phyloP scores from a whole-genome alignment of 257 asterid genomes.

The Cynanchum wilfordii region DNA sequence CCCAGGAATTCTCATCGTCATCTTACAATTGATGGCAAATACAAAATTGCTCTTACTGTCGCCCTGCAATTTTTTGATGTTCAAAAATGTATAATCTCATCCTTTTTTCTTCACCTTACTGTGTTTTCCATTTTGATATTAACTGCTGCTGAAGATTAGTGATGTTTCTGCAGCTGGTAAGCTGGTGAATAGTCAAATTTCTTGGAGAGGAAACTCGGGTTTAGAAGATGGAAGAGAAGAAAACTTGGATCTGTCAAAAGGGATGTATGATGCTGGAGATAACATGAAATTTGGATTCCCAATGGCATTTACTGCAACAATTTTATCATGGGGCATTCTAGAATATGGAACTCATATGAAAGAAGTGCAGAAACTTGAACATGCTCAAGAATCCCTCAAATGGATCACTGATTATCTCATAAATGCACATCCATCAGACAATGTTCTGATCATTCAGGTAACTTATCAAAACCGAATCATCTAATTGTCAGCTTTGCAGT shows the following conservation, averaged over 20 bases:
- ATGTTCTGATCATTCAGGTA: conserved; percentile 56
- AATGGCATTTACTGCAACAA: conserved; percentile 67
- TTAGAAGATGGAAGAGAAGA: conserved; percentile 47
- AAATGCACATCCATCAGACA: conserved; percentile 54
- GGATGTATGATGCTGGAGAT: conserved; percentile 68
- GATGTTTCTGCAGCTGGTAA: conserved; percentile 47
- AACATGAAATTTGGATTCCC: conserved; percentile 58
- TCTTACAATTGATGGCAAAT: conserved; percentile 21
- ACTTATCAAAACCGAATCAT: background rate
- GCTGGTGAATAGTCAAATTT: conserved; percentile 40
- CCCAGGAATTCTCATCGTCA: conserved; percentile 15
- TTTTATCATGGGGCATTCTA: conserved; percentile 55
- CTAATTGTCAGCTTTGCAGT: background rate
- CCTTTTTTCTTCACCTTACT: background rate
- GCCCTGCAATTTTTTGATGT: conserved; percentile 57
- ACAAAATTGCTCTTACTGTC: conserved; percentile 40
- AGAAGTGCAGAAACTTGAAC: conserved; percentile 26
- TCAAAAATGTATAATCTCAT: conserved; percentile 40
- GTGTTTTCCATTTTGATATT: background rate
- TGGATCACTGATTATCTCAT: conserved; percentile 64
- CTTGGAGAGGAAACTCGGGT: conserved; percentile 66
- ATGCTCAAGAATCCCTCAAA: conserved; percentile 41
- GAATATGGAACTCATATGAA: conserved; percentile 47
- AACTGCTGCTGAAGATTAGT: background rate
- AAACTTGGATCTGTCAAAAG: conserved; percentile 48